A percentile compares a stretch with the other conserved stretches of the same genome.
Evolutionary conservation across 1,284 basidiomycete species (phyloP).

Genomic region (Moesziomyces antarcticus): DNA sequence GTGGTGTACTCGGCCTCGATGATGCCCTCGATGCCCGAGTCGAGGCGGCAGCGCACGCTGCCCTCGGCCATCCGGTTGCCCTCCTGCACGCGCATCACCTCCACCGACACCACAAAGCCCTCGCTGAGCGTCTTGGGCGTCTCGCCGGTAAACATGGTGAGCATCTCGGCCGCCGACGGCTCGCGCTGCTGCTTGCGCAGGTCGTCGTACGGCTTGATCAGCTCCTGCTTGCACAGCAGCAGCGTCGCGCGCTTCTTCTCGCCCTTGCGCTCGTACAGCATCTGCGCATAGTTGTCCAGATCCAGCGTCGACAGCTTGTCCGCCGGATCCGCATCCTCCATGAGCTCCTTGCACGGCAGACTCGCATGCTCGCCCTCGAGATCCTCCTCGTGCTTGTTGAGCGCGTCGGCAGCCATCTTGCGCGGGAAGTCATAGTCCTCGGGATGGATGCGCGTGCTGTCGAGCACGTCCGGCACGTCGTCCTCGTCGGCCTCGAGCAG

Average conservation of each 20-base stretch:
- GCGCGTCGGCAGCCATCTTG: slow-evolving; percentile 97
- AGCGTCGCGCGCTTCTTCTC: slow-evolving; percentile 74
- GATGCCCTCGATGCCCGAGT: slow-evolving; percentile 79
- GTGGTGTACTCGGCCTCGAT: slow-evolving; percentile 58
- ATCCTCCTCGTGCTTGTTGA: slow-evolving; percentile 75
- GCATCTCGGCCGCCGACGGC: slow-evolving; percentile 81
- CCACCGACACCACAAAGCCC: slow-evolving; percentile 87
- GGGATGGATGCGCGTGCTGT: slow-evolving; percentile 95
- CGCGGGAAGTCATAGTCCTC: slow-evolving; percentile 97
- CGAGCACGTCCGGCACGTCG: slow-evolving; percentile 84
- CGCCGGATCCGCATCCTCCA: slow-evolving; percentile 82
- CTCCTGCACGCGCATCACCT: slow-evolving; percentile 73
- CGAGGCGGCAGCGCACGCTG: slow-evolving; percentile 77
- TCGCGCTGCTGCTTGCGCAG: slow-evolving; percentile 77
- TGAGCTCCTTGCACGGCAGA: slow-evolving; percentile 73
- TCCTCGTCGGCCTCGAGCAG: slow-evolving; percentile 74
- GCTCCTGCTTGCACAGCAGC: slow-evolving; percentile 79
- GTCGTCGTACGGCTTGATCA: slow-evolving; percentile 87
- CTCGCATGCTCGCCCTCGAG: slow-evolving; percentile 63
- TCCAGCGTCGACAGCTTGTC: slow-evolving; percentile 90
- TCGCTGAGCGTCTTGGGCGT: slow-evolving; percentile 80
- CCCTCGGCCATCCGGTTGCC: slow-evolving; percentile 37
- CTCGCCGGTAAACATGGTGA: slow-evolving; percentile 96
- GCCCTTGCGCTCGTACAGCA: slow-evolving; percentile 74
- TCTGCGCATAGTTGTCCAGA: slow-evolving; percentile 94